Base-by-base conservation (phyloP, 1,139 yeast genomes). In the Debaryomyces psychrophilus region DNA sequence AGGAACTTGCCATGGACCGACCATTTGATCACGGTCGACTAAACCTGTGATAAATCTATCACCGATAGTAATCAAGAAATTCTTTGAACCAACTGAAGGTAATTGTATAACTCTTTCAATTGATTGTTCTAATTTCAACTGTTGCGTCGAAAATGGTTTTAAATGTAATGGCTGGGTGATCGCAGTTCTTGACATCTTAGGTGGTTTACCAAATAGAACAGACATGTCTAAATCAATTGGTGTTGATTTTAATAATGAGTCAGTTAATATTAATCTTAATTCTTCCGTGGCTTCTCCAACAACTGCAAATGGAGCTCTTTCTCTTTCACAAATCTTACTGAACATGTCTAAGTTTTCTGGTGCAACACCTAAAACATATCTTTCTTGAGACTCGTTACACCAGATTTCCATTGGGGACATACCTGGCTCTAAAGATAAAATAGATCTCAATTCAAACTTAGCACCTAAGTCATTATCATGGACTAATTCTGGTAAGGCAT, bases 381-480 rank as follows among this genome's bases (percentile, higher is more conserved):
- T 84, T 69, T 95, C 99, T 72, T 95, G 99, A 5, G 99, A 95
- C 71, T 95, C 99, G 61, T 95, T 92, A 81, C 99, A 95, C 99
- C 99, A 95, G 57, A 95, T 90, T 73, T 95, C 99, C 96, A 93
- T 89, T 45, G 99, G 98, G 8, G 98, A 92, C 98, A 95, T 90
- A 48, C 98, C 96, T 41, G 97, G 96, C 68, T 95, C 99, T 54
- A 90, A 81, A 31, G 92, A 85, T 48, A 96, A 82, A 47, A 95
- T 86, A 48, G 92, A 88, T 70, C 99, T 85, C 52, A 95, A 79
- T 66, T 95, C 97, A 55, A 95, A 93, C 55, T 67, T 78, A 35
- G 97, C 99, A 65, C 99, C 99, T 51, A 95, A 79, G 54, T 87
- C 95, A 65, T 93, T 93, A 65, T 95, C 99, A 62, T 95, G 98